phyloP scores from a whole-genome alignment of 441 rosid genomes.

The Arabidopsis lyrata region DNA sequence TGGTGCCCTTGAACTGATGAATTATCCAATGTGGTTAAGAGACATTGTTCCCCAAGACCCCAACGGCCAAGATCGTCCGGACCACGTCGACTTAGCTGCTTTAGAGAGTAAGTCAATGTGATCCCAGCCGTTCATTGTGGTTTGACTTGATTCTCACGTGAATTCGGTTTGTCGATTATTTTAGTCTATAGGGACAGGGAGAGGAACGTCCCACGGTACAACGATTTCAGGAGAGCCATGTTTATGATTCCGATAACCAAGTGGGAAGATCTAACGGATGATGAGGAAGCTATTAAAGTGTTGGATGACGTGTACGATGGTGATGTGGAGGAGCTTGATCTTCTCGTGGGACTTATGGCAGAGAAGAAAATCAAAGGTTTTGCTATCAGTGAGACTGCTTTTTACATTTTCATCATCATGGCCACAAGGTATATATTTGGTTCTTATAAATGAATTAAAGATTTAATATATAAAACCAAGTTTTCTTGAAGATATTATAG shows the following conservation, averaged over 20 bases:
- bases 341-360: slow-evolving; percentile 68
- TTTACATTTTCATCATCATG: slow-evolving; percentile 61
- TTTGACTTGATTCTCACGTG: background rate
- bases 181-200: slow-evolving; percentile 79
- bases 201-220: slow-evolving; percentile 68
- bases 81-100: slow-evolving; percentile 65
- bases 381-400: slow-evolving; percentile 79
- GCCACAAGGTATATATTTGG: slow-evolving; percentile 55
- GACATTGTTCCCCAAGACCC: slow-evolving; percentile 56
- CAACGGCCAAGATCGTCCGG: slow-evolving; percentile 60
- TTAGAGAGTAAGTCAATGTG: slow-evolving; percentile 58
- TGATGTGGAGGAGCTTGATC: slow-evolving; percentile 71
- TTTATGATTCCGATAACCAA: slow-evolving; percentile 60
- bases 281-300: slow-evolving; percentile 52
- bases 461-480: too few relatives aligned
- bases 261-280: slow-evolving; percentile 82
- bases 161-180: background rate
- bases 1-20: slow-evolving; percentile 73
- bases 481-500: too few relatives aligned
- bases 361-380: slow-evolving; percentile 82
- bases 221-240: slow-evolving; percentile 63
- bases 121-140: slow-evolving; percentile 8
- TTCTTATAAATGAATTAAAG: background rate
- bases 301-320: slow-evolving; percentile 65
- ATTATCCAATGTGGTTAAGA: slow-evolving; percentile 76